phyloP scores from a whole-genome alignment of 352 stramenopile genomes.

The Phytopythium vexans region DNA sequence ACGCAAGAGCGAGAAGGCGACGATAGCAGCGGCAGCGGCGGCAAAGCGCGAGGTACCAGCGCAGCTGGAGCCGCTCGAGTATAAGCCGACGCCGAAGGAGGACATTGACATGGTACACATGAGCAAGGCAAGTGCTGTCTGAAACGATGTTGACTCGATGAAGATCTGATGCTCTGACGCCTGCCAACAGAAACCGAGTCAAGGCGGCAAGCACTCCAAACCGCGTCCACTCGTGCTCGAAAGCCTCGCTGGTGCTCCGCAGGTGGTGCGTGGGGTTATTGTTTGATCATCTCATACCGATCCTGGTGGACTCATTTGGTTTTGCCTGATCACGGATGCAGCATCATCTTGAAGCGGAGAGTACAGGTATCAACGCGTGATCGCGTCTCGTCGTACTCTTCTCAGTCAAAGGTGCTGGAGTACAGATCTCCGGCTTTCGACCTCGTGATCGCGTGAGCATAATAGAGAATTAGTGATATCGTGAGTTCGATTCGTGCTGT shows the following conservation, averaged over 20 bases:
- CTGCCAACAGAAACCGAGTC: slow-evolving; percentile 28
- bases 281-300: background rate
- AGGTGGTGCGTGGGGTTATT: slow-evolving; percentile 17
- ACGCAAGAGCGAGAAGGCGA: slow-evolving; percentile 41
- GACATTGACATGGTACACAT: slow-evolving; percentile 51
- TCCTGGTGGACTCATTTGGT: background rate
- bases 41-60: slow-evolving; percentile 38
- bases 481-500: no score
- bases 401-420: no score
- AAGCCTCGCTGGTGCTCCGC: slow-evolving; percentile 37
- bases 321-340: no score
- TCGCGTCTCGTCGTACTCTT: no score
- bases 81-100: slow-evolving; percentile 62
- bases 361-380: no score
- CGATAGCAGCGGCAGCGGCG: slow-evolving; percentile 9
- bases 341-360: no score
- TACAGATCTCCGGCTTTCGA: no score
- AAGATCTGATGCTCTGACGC: background rate
- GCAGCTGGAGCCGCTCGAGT: slow-evolving; percentile 57
- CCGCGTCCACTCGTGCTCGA: slow-evolving; percentile 52
- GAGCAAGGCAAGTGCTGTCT: slow-evolving; percentile 32
- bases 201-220: slow-evolving; percentile 53
- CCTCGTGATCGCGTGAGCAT: no score
- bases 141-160: background rate
- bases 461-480: no score